Conservation (phyloP, 2,329 filamentous ascomycete genomes). For the Trichoderma sp. region DNA sequence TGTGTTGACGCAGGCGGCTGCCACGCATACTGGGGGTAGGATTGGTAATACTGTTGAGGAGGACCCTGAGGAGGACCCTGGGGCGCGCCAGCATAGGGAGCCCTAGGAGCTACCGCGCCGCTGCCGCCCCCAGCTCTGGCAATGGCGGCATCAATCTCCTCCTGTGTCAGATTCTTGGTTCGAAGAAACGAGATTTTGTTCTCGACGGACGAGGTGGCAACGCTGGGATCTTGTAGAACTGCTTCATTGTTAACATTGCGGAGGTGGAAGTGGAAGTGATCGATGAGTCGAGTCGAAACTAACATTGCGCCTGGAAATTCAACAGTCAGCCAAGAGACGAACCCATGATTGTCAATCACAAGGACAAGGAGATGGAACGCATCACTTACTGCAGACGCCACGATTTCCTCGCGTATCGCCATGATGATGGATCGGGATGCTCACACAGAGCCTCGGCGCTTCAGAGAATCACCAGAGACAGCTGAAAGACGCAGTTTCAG, state of each 20-base stretch:
- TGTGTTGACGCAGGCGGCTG: constrained; percentile 59
- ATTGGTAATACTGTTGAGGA: constrained; percentile 46
- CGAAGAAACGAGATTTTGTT: constrained; percentile 90
- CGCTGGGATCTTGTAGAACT: constrained; percentile 94
- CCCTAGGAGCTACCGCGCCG: constrained; percentile 38
- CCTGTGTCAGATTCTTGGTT: constrained; percentile 94
- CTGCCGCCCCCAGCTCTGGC: constrained; percentile 67
- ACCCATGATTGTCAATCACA: not conserved
- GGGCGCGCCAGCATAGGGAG: constrained; percentile 38
- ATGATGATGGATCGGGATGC: constrained; percentile 43
- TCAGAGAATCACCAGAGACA: constrained; percentile 22
- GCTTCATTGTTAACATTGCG: constrained; percentile 24
- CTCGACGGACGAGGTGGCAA: constrained; percentile 84
- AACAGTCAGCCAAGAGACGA: not conserved
- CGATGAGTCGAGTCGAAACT: constrained; percentile 25
- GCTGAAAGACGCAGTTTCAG: not conserved
- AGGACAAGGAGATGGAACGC: not conserved
- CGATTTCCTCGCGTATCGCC: constrained; percentile 91
- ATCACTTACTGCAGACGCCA: constrained; percentile 69
- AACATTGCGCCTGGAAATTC: constrained; percentile 41
- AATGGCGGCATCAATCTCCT: constrained; percentile 86
- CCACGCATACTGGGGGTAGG: constrained; percentile 55
- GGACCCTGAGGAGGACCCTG: constrained; percentile 40
- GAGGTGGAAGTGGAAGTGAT: not conserved
- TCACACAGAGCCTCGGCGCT: constrained; percentile 25